Conservation (phyloP, 768 basidiomycete species). For the Panaeolus papilionaceus region DNA sequence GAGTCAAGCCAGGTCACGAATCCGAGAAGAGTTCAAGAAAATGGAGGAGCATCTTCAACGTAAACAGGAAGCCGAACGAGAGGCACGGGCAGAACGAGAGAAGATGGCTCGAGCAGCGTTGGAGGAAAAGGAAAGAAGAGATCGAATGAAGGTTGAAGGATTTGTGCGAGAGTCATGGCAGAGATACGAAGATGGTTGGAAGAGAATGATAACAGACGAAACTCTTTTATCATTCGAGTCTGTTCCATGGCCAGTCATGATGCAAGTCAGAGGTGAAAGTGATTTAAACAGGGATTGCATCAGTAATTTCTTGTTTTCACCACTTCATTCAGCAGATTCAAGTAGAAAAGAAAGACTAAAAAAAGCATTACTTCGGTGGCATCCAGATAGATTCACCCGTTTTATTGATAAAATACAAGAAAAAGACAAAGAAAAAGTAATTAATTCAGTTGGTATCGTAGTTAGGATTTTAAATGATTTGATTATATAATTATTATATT, state of each 20-base stretch:
- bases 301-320: conserved; percentile 64
- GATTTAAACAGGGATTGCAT: conserved; percentile 65
- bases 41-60: conserved; percentile 59
- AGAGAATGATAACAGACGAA: conserved; percentile 52
- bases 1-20: conserved; percentile 48
- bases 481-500: conserved; percentile 26
- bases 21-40: conserved; percentile 60
- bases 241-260: conserved; percentile 75
- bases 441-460: conserved; percentile 69
- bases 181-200: conserved; percentile 71
- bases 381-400: conserved; percentile 78
- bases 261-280: conserved; percentile 45
- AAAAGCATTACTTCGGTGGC: conserved; percentile 75
- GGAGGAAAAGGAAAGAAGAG: conserved; percentile 51
- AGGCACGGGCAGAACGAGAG: conserved; percentile 49
- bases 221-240: conserved; percentile 56
- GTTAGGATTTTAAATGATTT: conserved; percentile 73
- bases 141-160: conserved; percentile 49
- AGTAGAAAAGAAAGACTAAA: conserved; percentile 71
- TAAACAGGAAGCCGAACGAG: conserved; percentile 59
- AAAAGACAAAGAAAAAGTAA: conserved; percentile 57
- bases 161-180: conserved; percentile 62
- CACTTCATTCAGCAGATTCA: conserved; percentile 63
- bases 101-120: conserved; percentile 33
- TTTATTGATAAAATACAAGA: conserved; percentile 57